phyloP scores from a whole-genome alignment of 73 alveolate species.

The Paramecium tetraurelia region DNA sequence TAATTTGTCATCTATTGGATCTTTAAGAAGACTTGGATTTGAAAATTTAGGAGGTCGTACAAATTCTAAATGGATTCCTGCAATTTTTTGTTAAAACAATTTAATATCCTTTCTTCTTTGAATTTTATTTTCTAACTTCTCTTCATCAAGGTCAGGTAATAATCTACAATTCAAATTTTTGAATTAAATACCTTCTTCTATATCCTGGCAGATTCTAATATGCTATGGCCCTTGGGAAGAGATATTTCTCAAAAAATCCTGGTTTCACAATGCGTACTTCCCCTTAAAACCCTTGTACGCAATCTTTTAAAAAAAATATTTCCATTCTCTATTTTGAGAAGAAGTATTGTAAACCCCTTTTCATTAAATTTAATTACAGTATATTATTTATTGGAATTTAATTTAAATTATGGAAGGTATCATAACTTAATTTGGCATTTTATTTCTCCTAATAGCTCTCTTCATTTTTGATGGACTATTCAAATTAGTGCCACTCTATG shows the following conservation, averaged over 20 bases:
- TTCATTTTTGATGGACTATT: not conserved
- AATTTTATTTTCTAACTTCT: not conserved
- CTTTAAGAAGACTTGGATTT: not conserved
- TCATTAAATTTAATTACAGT: not conserved
- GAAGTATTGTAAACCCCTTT: constrained; percentile 5
- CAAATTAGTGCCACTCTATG: not conserved
- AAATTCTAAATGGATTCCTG: constrained; percentile 16
- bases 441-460: not conserved
- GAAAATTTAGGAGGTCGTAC: constrained; percentile 38
- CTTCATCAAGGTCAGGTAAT: constrained; percentile 29
- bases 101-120: not conserved
- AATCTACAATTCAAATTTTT: not conserved
- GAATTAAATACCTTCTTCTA: not conserved
- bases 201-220: constrained; percentile 25
- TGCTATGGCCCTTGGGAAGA: not conserved
- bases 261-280: constrained; percentile 21
- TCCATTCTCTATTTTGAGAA: constrained; percentile 45
- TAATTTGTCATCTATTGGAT: not conserved
- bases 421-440: not conserved
- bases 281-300: constrained; percentile 11
- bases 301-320: constrained; percentile 25
- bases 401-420: not conserved
- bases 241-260: not conserved
- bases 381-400: not conserved
- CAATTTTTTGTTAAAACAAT: not conserved